Percentiles rank a stretch among this genome's conserved stretches.
Evolutionary conservation across 306 rosid species (phyloP).

Genomic region (Sicyos baderoa): DNA sequence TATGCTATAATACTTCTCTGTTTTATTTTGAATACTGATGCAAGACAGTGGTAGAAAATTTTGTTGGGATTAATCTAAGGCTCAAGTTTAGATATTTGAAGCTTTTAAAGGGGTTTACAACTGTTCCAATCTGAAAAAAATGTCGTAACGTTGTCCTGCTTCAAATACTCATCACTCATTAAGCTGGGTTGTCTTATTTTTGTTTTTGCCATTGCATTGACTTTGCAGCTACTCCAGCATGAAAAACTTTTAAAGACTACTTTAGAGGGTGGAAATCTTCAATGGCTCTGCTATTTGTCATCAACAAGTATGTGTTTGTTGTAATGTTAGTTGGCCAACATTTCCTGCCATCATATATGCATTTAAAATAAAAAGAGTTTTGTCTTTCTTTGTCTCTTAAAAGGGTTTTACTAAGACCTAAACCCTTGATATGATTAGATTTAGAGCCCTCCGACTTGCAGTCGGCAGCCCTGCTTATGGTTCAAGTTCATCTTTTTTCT

Average conservation of each 20-base stretch:
- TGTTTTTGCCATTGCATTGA: background rate
- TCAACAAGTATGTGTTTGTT: conserved; percentile 56
- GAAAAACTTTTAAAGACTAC: conserved; percentile 48
- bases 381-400: background rate
- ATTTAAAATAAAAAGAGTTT: background rate
- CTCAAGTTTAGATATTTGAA: background rate
- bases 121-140: background rate
- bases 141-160: background rate
- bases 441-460: background rate
- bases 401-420: background rate
- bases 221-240: conserved; percentile 57
- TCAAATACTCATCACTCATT: background rate
- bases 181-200: background rate
- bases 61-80: background rate
- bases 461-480: background rate
- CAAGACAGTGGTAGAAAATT: background rate
- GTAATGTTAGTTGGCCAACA: background rate
- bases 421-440: background rate
- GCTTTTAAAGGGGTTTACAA: background rate
- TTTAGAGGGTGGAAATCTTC: conserved; percentile 47
- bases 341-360: background rate
- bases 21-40: background rate
- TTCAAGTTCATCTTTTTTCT: background rate
- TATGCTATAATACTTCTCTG: conserved; percentile 23
- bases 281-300: conserved; percentile 76